A percentile compares a stretch with the other conserved stretches of the same genome.
Evolutionary conservation across 1,139 yeast genomes (phyloP).

Genomic region (Scheffersomyces quercinus): DNA sequence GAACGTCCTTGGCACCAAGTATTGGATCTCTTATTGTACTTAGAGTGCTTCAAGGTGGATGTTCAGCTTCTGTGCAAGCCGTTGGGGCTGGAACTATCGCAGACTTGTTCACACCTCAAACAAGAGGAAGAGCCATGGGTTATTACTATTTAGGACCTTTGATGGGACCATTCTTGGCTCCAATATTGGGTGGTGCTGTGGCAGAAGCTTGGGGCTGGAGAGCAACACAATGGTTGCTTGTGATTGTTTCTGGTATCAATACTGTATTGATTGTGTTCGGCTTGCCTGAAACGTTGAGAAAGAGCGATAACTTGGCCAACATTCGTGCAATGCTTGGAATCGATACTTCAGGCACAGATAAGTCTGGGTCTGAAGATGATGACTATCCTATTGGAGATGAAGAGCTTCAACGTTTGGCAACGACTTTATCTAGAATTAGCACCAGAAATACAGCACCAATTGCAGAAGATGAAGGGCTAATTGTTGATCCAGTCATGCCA

Average conservation of each 20-base stretch:
- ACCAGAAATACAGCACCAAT: constrained; percentile 10
- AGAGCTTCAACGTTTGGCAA: constrained; percentile 14
- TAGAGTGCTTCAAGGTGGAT: constrained; percentile 74
- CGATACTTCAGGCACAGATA: background rate
- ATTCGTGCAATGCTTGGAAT: constrained; percentile 37
- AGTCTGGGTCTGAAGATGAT: constrained; percentile 10
- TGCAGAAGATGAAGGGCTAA: constrained; percentile 27
- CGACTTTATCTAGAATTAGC: constrained; percentile 13
- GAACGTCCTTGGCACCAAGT: constrained; percentile 65
- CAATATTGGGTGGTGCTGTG: constrained; percentile 79
- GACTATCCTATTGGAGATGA: constrained; percentile 17
- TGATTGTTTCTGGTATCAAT: constrained; percentile 62
- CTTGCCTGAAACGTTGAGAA: constrained; percentile 76
- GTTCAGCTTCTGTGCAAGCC: constrained; percentile 84
- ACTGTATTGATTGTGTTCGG: constrained; percentile 50
- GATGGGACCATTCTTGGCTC: constrained; percentile 78
- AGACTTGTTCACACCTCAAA: constrained; percentile 66
- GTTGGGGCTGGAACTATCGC: constrained; percentile 90
- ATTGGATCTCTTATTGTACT: constrained; percentile 66
- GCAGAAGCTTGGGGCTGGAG: constrained; percentile 81
- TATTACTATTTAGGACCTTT: constrained; percentile 79
- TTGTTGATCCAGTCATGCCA: constrained; percentile 42
- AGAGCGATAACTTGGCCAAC: constrained; percentile 51
- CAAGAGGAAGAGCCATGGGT: constrained; percentile 82
- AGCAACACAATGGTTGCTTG: constrained; percentile 85